Base-by-base conservation (phyloP, 371 early-diverging fungal genomes). In the Nematocida ironsii region DNA sequence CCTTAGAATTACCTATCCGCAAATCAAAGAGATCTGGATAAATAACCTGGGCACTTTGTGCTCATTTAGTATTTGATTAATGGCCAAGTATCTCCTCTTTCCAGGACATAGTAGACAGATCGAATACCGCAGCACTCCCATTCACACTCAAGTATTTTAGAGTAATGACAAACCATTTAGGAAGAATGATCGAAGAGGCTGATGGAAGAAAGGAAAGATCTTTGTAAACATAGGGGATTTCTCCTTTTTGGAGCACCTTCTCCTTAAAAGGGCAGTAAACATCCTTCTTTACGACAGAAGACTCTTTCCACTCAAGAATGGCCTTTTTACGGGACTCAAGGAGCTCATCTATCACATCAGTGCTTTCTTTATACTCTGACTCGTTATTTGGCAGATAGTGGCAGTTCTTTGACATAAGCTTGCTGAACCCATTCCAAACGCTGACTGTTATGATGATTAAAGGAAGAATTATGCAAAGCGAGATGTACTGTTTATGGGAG, bases 371-470 rank as follows among this genome's bases (percentile, higher is more conserved):
- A n/a, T 20, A 18, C 60, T 78, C 80, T n/a, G 57, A n/a, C 20
- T 27, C 25, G 72, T 55, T 78, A 39, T 57, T 78, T 20, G 80
- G 80, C 16, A 78, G 80, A 52, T 70, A 78, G 61, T 78, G 55
- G 80, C 67, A 78, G 40, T 56, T 78, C 48, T 85, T 82, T 23
- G 72, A 39, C 69, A 88, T 86, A n/a, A 86, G 69, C 4, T 40
- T 66, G 16, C 62, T 57, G 11, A 88, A 54, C 11, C 70, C 54
- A 5, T 62, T 44, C 40, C 64, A 50, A 44, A 82, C 83, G 45
- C 68, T 60, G 45, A 68, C 74, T 11, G 85, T 85, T 16, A 85
- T 61, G 1, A 86, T 55, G 25, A 86, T 54, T 1, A 86, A 58
- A 40, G 86, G 86, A 7, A 86, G 20, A 4, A 82, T 33, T 0